These are phyloP conservation scores for Penicillium sp. DNA, from an alignment of 2,329 filamentous ascomycete species.

Conservation along the genomic window DNA sequence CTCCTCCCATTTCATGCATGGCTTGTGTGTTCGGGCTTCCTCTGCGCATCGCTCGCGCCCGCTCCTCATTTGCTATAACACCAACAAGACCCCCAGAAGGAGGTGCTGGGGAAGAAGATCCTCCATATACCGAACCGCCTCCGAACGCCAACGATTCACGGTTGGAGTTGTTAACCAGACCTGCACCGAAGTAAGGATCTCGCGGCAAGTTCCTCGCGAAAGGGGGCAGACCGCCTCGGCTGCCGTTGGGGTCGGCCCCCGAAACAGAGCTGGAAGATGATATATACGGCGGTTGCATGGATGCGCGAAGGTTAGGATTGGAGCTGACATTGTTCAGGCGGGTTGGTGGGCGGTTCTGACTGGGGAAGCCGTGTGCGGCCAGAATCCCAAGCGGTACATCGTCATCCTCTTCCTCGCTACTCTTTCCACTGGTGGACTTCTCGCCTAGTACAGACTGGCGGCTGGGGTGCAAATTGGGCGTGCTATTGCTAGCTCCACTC, in stretches of 20 bases:
- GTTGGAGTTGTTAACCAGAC: conserved; percentile 61
- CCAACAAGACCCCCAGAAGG: conserved; percentile 74
- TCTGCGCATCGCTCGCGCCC: conserved; percentile 65
- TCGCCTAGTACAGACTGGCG: conserved; percentile 32
- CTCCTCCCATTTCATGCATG: conserved; percentile 31
- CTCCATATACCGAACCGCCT: conserved; percentile 44
- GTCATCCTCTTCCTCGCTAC: conserved; percentile 63
- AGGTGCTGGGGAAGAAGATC: conserved; percentile 30
- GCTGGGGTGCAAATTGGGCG: conserved; percentile 48
- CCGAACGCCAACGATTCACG: conserved; percentile 67
- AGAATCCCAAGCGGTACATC: conserved; percentile 79
- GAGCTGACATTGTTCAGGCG: conserved; percentile 57
- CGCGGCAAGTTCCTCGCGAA: conserved; percentile 75
- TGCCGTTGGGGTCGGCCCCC: conserved; percentile 43
- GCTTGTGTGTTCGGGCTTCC: conserved; percentile 63
- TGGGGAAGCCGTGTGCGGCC: conserved; percentile 79
- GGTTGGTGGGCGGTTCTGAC: conserved; percentile 64
- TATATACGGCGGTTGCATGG: conserved; percentile 40
- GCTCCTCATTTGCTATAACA: conserved; percentile 77
- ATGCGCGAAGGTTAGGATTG: conserved; percentile 61
- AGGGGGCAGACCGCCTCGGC: conserved; percentile 56
- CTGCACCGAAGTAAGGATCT: conserved; percentile 75
- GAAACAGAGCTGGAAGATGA: conserved; percentile 50
- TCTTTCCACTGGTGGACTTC: conserved; percentile 33
- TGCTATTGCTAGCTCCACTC: conserved; percentile 51